These are phyloP conservation scores for Byssothecium circinans DNA, from an alignment of 2,329 filamentous ascomycete genomes.

Conservation along the genomic window DNA sequence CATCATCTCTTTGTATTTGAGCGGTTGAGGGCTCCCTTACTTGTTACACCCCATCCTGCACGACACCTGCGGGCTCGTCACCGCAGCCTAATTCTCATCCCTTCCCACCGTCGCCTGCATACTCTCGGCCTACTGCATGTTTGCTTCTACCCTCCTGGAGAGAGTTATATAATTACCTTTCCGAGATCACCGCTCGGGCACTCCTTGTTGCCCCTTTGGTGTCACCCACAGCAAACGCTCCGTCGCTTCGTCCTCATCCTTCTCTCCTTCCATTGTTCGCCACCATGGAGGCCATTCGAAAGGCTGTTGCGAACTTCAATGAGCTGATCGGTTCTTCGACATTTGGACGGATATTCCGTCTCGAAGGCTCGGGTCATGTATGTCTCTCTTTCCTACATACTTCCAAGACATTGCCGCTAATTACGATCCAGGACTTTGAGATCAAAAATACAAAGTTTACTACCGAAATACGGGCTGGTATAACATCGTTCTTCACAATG, in stretches of 20 bases:
- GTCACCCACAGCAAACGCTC: background rate
- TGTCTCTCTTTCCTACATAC: conserved; percentile 39
- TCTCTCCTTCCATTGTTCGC: background rate
- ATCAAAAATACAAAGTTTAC: conserved; percentile 77
- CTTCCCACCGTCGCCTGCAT: conserved; percentile 3
- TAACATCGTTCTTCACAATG: conserved; percentile 67
- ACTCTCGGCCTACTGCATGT: conserved; percentile 9
- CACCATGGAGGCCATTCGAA: conserved; percentile 29
- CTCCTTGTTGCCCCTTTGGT: background rate
- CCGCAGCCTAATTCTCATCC: conserved; percentile 14
- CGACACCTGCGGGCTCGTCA: conserved; percentile 8
- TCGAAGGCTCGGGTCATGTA: conserved; percentile 83
- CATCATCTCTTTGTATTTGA: conserved; percentile 18
- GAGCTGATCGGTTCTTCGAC: conserved; percentile 33
- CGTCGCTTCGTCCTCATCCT: background rate
- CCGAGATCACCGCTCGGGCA: background rate
- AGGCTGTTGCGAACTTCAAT: conserved; percentile 25
- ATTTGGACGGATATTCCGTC: conserved; percentile 61
- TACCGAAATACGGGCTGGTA: conserved; percentile 78
- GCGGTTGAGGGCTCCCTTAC: conserved; percentile 15
- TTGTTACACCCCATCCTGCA: conserved; percentile 9
- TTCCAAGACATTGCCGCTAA: conserved; percentile 13
- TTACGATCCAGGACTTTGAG: conserved; percentile 59
- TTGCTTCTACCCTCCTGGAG: conserved; percentile 15
- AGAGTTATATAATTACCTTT: conserved; percentile 11